These are phyloP conservation scores for Pelargonium nanum DNA, from an alignment of 345 rosid genomes.

Conservation along the genomic window DNA sequence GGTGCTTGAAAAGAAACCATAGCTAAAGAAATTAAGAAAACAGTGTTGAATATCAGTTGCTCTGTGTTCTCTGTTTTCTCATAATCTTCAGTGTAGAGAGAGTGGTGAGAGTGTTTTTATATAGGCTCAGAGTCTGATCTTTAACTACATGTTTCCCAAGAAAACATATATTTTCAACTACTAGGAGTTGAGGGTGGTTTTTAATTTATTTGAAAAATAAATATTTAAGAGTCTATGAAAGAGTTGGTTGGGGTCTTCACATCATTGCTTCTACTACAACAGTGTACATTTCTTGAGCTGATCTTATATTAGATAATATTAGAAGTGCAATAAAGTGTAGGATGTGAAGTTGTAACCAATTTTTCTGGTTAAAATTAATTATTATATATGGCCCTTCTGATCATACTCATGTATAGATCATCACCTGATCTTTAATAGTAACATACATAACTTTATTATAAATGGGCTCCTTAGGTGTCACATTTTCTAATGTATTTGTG, in stretches of 20 bases:
- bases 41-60: conserved; percentile 11
- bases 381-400: background rate
- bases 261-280: conserved; percentile 11
- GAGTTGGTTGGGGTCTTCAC: too few species aligned
- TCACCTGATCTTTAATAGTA: conserved; percentile 7
- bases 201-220: too few species aligned
- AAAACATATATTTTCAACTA: too few species aligned
- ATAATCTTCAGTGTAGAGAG: background rate
- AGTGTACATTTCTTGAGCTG: background rate
- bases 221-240: too few species aligned
- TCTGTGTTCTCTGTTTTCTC: conserved; percentile 6
- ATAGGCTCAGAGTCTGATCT: too few species aligned
- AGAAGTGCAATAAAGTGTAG: background rate
- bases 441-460: background rate
- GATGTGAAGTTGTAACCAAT: background rate
- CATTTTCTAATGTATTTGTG: background rate
- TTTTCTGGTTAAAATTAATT: background rate
- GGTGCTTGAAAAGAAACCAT: conserved; percentile 42
- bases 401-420: background rate
- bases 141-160: too few species aligned
- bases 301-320: background rate
- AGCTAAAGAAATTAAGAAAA: background rate
- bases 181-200: too few species aligned
- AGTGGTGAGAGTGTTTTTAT: too few species aligned
- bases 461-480: background rate